Evolutionary conservation across 306 rosid genomes (phyloP).

Genomic region (Castanospermum australe): DNA sequence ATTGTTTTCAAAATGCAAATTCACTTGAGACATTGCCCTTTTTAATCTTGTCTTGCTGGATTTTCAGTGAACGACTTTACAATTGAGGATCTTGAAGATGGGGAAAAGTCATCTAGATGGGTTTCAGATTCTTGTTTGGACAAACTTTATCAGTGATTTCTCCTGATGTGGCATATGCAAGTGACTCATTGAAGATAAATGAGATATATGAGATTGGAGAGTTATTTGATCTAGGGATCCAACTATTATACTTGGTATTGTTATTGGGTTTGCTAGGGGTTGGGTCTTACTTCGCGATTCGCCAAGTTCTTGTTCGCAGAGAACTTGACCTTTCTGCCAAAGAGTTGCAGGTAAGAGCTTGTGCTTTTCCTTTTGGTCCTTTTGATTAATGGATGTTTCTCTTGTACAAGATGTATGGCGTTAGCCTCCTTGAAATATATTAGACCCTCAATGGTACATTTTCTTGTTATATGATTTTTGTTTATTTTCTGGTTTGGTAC

Average conservation of each 20-base stretch:
- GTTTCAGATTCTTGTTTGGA: conserved; percentile 55
- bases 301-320: conserved; percentile 95
- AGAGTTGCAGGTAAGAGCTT: conserved; percentile 75
- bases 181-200: conserved; percentile 47
- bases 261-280: conserved; percentile 76
- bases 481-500: not conserved
- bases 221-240: conserved; percentile 89
- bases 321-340: conserved; percentile 99
- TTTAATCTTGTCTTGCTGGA: conserved; percentile 30
- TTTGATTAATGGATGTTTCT: not conserved
- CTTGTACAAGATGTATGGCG: not conserved
- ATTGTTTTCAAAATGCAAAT: not conserved
- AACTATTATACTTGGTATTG: conserved; percentile 70
- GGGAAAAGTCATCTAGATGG: conserved; percentile 43
- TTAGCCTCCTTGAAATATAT: conserved; percentile 13
- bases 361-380: conserved; percentile 23
- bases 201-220: conserved; percentile 72
- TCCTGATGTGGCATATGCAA: conserved; percentile 66
- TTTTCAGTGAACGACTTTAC: conserved; percentile 38
- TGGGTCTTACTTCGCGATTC: conserved; percentile 84
- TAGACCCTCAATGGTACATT: not conserved
- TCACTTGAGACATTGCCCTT: not conserved
- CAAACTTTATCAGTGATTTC: conserved; percentile 53
- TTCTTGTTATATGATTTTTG: not conserved
- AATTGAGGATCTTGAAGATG: conserved; percentile 40